phyloP scores from a whole-genome alignment of 495 filamentous ascomycete species.

The Mytilinidion resinicola region DNA sequence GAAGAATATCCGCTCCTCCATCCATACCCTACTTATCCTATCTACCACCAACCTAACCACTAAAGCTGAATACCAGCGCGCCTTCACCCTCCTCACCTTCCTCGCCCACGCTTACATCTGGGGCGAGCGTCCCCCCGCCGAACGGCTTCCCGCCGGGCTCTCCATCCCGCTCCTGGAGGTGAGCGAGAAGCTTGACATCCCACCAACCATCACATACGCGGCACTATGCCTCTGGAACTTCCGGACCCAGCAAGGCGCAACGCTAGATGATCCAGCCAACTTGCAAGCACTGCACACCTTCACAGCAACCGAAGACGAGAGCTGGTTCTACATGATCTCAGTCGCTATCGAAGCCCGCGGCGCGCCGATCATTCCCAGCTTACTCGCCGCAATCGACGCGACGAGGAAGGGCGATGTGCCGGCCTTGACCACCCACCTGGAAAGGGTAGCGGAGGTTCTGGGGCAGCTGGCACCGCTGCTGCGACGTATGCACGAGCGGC shows the following conservation, averaged over 20 bases:
- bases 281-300: slow-evolving; percentile 23
- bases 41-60: neutral
- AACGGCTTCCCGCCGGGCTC: slow-evolving; percentile 22
- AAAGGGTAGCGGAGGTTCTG: slow-evolving; percentile 14
- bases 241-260: neutral
- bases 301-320: slow-evolving; percentile 29
- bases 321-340: slow-evolving; percentile 33
- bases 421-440: neutral
- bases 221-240: slow-evolving; percentile 32
- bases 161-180: slow-evolving; percentile 26
- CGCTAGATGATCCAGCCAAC: slow-evolving; percentile 17
- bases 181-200: slow-evolving; percentile 20
- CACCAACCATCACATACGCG: slow-evolving; percentile 31
- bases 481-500: slow-evolving; percentile 29
- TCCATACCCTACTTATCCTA: neutral
- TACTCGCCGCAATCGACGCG: slow-evolving; percentile 24
- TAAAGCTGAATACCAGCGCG: slow-evolving; percentile 11
- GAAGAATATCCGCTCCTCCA: no score
- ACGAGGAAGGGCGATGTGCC: neutral
- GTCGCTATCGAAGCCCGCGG: slow-evolving; percentile 29
- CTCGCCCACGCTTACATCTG: slow-evolving; percentile 33
- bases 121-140: slow-evolving; percentile 14
- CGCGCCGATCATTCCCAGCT: slow-evolving; percentile 18
- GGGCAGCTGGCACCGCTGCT: slow-evolving; percentile 17
- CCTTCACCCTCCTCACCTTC: slow-evolving; percentile 28